Evolutionary conservation across 179 eudicot species (phyloP), one percentile per base, ranked within the genome.

Genomic region (Silene coronaria): DNA sequence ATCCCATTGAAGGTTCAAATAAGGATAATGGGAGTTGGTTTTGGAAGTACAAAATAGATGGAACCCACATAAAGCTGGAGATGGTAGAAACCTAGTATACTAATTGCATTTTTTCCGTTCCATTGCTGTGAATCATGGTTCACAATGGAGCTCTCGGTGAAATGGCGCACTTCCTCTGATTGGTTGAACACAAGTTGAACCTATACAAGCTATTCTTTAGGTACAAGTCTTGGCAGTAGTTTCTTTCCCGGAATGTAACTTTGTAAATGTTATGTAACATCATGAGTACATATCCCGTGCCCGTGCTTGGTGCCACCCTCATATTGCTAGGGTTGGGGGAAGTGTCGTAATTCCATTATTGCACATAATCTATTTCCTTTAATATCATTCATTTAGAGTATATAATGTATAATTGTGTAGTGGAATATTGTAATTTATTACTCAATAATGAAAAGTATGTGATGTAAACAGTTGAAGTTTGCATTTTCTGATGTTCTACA

Each of bases 21-120:
- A 87, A 89, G 83, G 89, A 91, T 71, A 79, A 79, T n/a, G 99
- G 97, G 81, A 93, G 93, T 87, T 95, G 97, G 99, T 91, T 68
- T 78, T 95, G 99, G 99, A 85, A 76, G 70, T 93, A 95, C 89
- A 86, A 81, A 78, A 78, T 84, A 80, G 87, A 80, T 8, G 97
- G 90, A 77, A 73, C 84, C 48, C 95, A 87, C 71, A 72, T 95
- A 82, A 85, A 87, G 77, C 77, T 95, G 79, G 91, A 89, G 85
- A 79, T 91, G 89, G 84, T 88, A 78, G 95, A 89, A 78, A 72
- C 80, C 69, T 88, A 85, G 83, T 76, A 28, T 46, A 23, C 75
- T 62, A 65, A 77, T 81, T 78, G 46, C 78, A 79, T 76, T 53
- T 34, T 76, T 77, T 67, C 7, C 79, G 73, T 66, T 63, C 79